Percentiles rank a stretch among this genome's conserved stretches.
Evolutionary conservation across 108 stramenopile species (phyloP).

Genomic region (Seminavis robusta): DNA sequence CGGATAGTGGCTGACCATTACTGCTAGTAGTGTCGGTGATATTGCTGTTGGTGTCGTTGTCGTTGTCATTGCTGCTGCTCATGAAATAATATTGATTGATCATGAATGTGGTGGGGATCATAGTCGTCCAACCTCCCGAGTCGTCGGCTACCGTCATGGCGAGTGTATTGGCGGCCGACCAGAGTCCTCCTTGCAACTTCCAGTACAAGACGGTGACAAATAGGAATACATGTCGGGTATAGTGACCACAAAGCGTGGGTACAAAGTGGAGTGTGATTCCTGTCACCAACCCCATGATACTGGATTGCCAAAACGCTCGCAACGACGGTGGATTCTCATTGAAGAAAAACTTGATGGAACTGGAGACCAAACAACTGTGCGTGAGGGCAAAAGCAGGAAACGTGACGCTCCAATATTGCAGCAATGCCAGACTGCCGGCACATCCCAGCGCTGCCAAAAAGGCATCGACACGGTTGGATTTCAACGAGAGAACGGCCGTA

Average conservation of each 20-base stretch:
- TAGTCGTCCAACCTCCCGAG: not conserved
- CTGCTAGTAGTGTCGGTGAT: not conserved
- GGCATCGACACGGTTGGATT: not conserved
- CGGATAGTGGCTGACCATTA: not conserved
- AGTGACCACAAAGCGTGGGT: too few relatives aligned
- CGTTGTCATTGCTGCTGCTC: not conserved
- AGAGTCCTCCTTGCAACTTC: too few relatives aligned
- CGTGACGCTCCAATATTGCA: constrained; percentile 1
- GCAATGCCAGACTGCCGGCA: constrained; percentile 8
- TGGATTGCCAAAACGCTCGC: not conserved
- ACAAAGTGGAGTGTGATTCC: too few relatives aligned
- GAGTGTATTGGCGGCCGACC: not conserved
- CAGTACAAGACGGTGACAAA: too few relatives aligned
- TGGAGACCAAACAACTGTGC: not conserved
- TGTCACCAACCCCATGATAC: not conserved
- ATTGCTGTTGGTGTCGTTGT: not conserved
- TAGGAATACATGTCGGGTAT: too few relatives aligned
- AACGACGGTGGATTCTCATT: constrained; percentile 1
- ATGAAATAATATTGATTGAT: not conserved
- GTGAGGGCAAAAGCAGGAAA: not conserved
- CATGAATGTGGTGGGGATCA: not conserved
- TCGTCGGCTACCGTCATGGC: not conserved
- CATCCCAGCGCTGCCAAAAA: constrained; percentile 3
- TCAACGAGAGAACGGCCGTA: too few relatives aligned
- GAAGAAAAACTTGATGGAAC: constrained; percentile 6